Conservation (phyloP, 495 filamentous ascomycete species). For the Penicillium paradoxum region DNA sequence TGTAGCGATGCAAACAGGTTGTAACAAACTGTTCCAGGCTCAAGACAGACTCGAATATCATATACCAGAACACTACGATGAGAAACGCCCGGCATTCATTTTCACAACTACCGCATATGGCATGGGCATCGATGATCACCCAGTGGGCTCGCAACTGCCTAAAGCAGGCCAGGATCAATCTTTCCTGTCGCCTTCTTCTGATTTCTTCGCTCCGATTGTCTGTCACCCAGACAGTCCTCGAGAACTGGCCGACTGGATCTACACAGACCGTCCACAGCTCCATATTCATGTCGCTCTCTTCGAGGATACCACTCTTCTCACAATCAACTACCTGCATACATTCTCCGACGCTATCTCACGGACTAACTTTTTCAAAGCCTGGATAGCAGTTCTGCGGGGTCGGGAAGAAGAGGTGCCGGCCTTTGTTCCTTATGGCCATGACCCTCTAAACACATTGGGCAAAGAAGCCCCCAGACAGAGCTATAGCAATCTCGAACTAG, state of each 20-base stretch:
- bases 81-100: constrained; percentile 26
- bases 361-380: constrained; percentile 16
- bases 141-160: constrained; percentile 17
- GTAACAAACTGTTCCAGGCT: constrained; percentile 3
- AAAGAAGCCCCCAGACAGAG: background rate
- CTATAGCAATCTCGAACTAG: background rate
- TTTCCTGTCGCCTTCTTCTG: constrained; percentile 17
- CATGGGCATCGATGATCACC: constrained; percentile 25
- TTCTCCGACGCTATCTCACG: constrained; percentile 42
- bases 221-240: constrained; percentile 18
- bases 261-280: constrained; percentile 43
- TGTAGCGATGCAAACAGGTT: background rate
- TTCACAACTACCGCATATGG: constrained; percentile 27
- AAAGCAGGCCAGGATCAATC: constrained; percentile 12
- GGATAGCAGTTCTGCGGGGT: constrained; percentile 18
- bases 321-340: constrained; percentile 41
- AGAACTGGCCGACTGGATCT: constrained; percentile 36
- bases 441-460: background rate
- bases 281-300: constrained; percentile 45
- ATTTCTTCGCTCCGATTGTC: constrained; percentile 19
- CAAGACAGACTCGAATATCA: constrained; percentile 39
- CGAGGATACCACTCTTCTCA: constrained; percentile 44
- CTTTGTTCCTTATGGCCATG: background rate
- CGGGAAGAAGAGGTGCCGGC: constrained; percentile 8
- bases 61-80: constrained; percentile 33